Conservation (phyloP, 2,329 filamentous ascomycete species). For the Bipolaris gigantea region DNA sequence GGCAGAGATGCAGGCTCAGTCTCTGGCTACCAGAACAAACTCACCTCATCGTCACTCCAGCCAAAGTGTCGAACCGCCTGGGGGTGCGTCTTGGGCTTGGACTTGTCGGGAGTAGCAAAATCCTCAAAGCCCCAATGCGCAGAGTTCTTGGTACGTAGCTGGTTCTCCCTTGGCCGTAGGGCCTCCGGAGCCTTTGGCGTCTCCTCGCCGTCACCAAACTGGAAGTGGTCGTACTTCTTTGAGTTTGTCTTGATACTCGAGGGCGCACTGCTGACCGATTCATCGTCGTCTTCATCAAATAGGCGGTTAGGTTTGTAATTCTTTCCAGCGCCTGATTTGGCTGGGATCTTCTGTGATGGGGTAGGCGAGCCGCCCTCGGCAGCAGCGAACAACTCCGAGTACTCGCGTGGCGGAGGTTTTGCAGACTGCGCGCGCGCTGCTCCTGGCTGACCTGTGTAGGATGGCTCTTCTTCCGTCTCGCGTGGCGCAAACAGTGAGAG, state of each 20-base stretch:
- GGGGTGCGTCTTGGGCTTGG: slow-evolving; percentile 62
- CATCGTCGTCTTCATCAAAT: slow-evolving; percentile 59
- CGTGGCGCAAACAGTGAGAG: slow-evolving; percentile 74
- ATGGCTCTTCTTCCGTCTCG: slow-evolving; percentile 60
- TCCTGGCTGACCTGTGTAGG: slow-evolving; percentile 54
- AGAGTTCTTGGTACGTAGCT: slow-evolving; percentile 10
- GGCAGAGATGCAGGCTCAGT: slow-evolving; percentile 14
- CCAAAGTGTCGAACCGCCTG: slow-evolving; percentile 74
- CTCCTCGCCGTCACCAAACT: slow-evolving; percentile 67
- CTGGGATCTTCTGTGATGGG: slow-evolving; percentile 47
- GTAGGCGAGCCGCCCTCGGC: slow-evolving; percentile 49
- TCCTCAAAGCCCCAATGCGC: slow-evolving; percentile 84
- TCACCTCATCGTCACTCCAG: slow-evolving; percentile 71
- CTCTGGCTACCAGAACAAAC: slow-evolving; percentile 27
- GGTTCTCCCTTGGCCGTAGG: slow-evolving; percentile 56
- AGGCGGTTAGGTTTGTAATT: slow-evolving; percentile 58
- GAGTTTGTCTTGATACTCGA: slow-evolving; percentile 66
- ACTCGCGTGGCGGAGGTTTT: slow-evolving; percentile 69
- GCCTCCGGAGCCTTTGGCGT: slow-evolving; percentile 38
- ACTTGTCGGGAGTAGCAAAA: slow-evolving; percentile 81
- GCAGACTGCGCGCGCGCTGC: slow-evolving; percentile 64
- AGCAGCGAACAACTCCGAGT: slow-evolving; percentile 68
- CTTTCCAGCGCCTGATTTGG: slow-evolving; percentile 54
- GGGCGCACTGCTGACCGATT: slow-evolving; percentile 21
- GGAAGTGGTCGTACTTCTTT: slow-evolving; percentile 83